These are phyloP conservation scores for Irpex sp. DNA, from an alignment of 1,284 basidiomycete genomes.

Conservation along the genomic window DNA sequence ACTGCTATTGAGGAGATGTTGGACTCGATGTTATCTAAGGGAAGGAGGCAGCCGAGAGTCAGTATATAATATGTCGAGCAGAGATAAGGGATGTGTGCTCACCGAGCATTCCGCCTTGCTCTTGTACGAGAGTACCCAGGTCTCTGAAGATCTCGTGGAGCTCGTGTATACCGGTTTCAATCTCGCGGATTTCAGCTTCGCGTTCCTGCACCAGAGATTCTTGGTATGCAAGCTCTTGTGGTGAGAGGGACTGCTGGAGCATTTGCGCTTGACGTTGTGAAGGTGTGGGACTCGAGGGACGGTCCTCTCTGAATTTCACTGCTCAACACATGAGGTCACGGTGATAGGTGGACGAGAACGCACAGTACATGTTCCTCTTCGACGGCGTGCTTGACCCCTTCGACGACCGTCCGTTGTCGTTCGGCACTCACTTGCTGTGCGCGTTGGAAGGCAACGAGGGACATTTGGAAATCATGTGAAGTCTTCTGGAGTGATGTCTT, in stretches of 20 bases:
- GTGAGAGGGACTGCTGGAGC: conserved; percentile 72
- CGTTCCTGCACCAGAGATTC: conserved; percentile 95
- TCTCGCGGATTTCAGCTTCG: conserved; percentile 93
- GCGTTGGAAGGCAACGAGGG: conserved; percentile 87
- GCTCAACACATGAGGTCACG: not conserved
- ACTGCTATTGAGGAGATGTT: conserved; percentile 88
- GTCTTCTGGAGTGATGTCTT: conserved; percentile 85
- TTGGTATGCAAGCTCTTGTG: conserved; percentile 93
- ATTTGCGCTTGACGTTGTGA: conserved; percentile 68
- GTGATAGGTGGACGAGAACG: conserved; percentile 17
- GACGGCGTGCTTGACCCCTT: conserved; percentile 74
- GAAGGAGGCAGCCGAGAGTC: not conserved
- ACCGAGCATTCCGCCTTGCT: conserved; percentile 96
- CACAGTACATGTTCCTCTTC: conserved; percentile 54
- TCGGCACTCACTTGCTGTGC: conserved; percentile 91
- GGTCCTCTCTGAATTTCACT: conserved; percentile 18
- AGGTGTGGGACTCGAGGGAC: conserved; percentile 23
- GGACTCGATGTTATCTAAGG: conserved; percentile 90
- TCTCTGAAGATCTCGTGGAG: conserved; percentile 97
- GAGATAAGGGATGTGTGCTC: conserved; percentile 25
- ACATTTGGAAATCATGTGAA: conserved; percentile 88
- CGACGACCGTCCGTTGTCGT: conserved; percentile 79
- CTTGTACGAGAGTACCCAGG: conserved; percentile 89
- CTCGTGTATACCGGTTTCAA: conserved; percentile 96
- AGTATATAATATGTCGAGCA: no score